Percentiles rank a stretch among this genome's conserved stretches.
phyloP scores from a whole-genome alignment of 345 rosid genomes.

The Eucalyptus sp. region DNA sequence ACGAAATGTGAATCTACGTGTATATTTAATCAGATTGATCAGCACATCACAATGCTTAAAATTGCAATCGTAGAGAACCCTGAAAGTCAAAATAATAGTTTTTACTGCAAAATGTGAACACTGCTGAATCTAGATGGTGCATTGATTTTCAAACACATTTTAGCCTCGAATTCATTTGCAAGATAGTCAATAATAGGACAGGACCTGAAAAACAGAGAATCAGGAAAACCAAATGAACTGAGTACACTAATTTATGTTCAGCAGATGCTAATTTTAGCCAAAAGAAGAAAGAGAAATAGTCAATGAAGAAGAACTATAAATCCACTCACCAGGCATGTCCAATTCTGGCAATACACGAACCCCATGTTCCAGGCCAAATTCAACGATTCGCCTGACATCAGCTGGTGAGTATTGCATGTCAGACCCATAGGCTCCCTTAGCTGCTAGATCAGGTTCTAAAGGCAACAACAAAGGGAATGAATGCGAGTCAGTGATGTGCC shows the following conservation, averaged over 20 bases:
- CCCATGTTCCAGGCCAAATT: constrained; percentile 65
- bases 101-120: not conserved
- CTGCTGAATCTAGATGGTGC: not conserved
- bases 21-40: not conserved
- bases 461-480: constrained; percentile 75
- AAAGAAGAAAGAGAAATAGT: not conserved
- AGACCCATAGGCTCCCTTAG: constrained; percentile 58
- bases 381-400: constrained; percentile 43
- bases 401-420: constrained; percentile 46
- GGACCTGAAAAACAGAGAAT: not conserved
- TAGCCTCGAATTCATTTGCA: not conserved
- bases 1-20: not conserved
- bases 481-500: constrained; percentile 86
- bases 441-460: constrained; percentile 64
- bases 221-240: not conserved
- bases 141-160: not conserved
- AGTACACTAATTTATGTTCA: not conserved
- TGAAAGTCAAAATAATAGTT: not conserved
- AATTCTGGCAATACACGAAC: constrained; percentile 78
- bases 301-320: not conserved
- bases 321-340: constrained; percentile 69
- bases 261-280: not conserved
- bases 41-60: not conserved
- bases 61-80: not conserved
- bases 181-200: not conserved